Conservation (phyloP, 345 rosid genomes). For the Hypericum perforatum region DNA sequence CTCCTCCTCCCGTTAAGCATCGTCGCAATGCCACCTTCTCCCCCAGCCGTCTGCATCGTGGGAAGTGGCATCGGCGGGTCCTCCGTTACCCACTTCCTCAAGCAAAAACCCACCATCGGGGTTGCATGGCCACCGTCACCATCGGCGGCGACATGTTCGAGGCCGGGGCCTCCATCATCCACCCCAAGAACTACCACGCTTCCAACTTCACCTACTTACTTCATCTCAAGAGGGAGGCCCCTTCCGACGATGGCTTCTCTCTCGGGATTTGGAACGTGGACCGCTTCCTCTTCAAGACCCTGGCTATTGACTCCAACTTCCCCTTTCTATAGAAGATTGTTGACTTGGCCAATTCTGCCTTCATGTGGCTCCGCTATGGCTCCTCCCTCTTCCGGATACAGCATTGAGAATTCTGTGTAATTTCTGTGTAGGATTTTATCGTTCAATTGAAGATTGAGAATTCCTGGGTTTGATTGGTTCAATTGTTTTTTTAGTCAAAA, state of each 20-base stretch:
- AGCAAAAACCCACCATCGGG: conserved; percentile 60
- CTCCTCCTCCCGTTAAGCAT: not conserved
- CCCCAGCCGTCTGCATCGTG: conserved; percentile 55
- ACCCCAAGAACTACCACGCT: conserved; percentile 75
- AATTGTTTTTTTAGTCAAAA: too few relatives aligned
- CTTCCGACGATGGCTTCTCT: conserved; percentile 40
- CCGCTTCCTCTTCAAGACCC: conserved; percentile 49
- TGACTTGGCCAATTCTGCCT: conserved; percentile 44
- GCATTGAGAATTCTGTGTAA: too few relatives aligned
- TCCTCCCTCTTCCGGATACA: conserved; percentile 65
- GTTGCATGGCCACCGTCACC: conserved; percentile 71
- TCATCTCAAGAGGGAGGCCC: conserved; percentile 33
- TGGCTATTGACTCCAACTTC: conserved; percentile 22
- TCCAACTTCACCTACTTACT: conserved; percentile 44
- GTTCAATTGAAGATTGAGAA: too few relatives aligned
- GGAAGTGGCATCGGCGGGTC: conserved; percentile 89
- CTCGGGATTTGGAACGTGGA: conserved; percentile 81
- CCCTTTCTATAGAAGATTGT: conserved; percentile 47
- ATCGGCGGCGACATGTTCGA: conserved; percentile 61
- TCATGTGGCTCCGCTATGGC: conserved; percentile 61
- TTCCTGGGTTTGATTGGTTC: too few relatives aligned
- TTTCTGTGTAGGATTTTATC: too few relatives aligned
- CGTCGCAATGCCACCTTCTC: not conserved
- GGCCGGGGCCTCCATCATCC: conserved; percentile 88
- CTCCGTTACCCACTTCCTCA: conserved; percentile 84